Percentiles rank a stretch among this genome's conserved stretches.
These are phyloP conservation scores for Carex myosuroides DNA, from an alignment of 176 grass and related monocot genomes.

Conservation along the genomic window DNA sequence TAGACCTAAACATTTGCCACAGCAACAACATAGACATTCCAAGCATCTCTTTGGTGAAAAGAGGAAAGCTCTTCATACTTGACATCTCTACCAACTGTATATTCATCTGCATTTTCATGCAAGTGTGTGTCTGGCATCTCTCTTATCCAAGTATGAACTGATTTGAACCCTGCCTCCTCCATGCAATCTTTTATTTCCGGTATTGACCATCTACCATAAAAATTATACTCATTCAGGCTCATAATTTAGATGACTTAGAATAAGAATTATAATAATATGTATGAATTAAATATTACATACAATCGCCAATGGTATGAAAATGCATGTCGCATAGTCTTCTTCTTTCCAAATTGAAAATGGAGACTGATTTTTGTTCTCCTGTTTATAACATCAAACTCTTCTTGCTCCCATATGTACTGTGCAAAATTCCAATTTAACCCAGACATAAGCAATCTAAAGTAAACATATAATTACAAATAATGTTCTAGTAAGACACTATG, in stretches of 20 bases:
- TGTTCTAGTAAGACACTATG: background rate
- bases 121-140: slow-evolving; percentile 73
- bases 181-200: slow-evolving; percentile 88
- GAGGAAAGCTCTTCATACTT: slow-evolving; percentile 61
- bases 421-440: background rate
- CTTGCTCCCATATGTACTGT: slow-evolving; percentile 95
- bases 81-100: slow-evolving; percentile 49
- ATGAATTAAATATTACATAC: slow-evolving; percentile 43
- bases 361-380: slow-evolving; percentile 84
- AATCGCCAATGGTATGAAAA: slow-evolving; percentile 91
- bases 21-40: slow-evolving; percentile 77
- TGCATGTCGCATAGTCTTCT: slow-evolving; percentile 69
- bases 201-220: slow-evolving; percentile 64
- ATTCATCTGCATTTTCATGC: slow-evolving; percentile 51
- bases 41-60: slow-evolving; percentile 78
- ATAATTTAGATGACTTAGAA: background rate
- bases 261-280: background rate
- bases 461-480: background rate
- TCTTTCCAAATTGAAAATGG: slow-evolving; percentile 81
- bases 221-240: background rate
- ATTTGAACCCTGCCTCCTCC: slow-evolving; percentile 84
- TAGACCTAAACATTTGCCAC: slow-evolving; percentile 47
- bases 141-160: slow-evolving; percentile 56
- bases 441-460: background rate
- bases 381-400: slow-evolving; percentile 88